A percentile compares a stretch with the other conserved stretches of the same genome.
phyloP scores from a whole-genome alignment of 2,329 filamentous ascomycete species.

The Aureobasidium sp. region DNA sequence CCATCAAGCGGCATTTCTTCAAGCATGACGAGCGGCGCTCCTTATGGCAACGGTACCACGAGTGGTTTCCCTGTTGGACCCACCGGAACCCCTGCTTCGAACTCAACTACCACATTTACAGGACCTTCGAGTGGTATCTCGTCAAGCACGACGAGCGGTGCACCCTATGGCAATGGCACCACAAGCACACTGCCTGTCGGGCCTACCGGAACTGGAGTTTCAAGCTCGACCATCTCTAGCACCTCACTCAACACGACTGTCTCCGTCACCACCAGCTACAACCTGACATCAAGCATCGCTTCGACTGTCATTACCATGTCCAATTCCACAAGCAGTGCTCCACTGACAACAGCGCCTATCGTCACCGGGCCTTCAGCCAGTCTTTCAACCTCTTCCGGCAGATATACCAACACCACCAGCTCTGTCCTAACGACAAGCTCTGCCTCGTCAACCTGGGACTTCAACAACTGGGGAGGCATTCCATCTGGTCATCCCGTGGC shows the following conservation, averaged over 20 bases:
- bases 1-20: slow-evolving; percentile 4
- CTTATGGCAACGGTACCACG: neutral
- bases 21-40: neutral
- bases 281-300: slow-evolving; percentile 1
- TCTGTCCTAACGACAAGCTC: slow-evolving; percentile 13
- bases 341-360: slow-evolving; percentile 11
- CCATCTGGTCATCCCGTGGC: slow-evolving; percentile 11
- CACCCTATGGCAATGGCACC: slow-evolving; percentile 8
- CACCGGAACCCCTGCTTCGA: neutral
- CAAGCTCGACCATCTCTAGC: neutral
- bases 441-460: neutral
- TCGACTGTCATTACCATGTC: neutral
- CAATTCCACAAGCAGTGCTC: neutral
- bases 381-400: neutral
- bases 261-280: slow-evolving; percentile 7
- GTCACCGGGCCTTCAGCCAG: neutral
- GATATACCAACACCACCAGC: slow-evolving; percentile 5
- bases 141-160: neutral
- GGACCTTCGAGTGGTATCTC: neutral
- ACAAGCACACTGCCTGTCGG: slow-evolving; percentile 5
- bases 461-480: slow-evolving; percentile 13
- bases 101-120: neutral
- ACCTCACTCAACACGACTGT: neutral
- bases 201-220: slow-evolving; percentile 7
- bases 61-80: neutral